Evolutionary conservation across 495 filamentous ascomycete species (phyloP), one percentile per base, ranked within the genome.

Genomic region (Saxispiralis lemnorum): DNA sequence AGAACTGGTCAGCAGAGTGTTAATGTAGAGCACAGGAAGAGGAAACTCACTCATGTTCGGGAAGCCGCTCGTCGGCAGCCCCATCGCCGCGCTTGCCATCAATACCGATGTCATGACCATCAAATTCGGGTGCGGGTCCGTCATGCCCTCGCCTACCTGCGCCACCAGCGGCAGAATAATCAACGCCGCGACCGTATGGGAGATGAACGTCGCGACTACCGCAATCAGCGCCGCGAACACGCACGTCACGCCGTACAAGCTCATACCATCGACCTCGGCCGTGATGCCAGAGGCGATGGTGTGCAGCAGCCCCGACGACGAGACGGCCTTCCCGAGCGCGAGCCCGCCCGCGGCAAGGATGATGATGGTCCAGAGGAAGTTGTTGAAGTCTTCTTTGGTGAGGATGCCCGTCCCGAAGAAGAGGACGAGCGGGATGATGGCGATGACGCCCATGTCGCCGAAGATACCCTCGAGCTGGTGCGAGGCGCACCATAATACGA

Each of bases 351-450:
- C 89, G 0, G 89, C 89, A 15, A 99, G 77, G 54, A 99, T 95
- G 65, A 99, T 96, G 62, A 99, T 96, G 19, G 89, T 99, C 89
- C 89, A 99, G 28, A 95, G 79, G 63, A 99, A 99, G 57, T 99
- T 99, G 67, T 99, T 99, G 57, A 99, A 99, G 59, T 99, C 89
- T 63, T 96, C 89, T 59, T 99, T 99, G 20, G 87, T 99, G 11
- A 99, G 72, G 56, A 99, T 93, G 31, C 89, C 89, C 10, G 86
- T 83, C 43, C 89, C 89, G 56, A 96, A 99, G 71, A 99, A 99
- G 30, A 93, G 65, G 31, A 89, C 81, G 33, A 99, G 76, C 7
- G 89, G 89, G 47, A 99, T 82, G 58, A 99, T 92, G 41, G 89
- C 89, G 36, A 99, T 80, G 43, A 99, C 84, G 38, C 89, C 89